phyloP scores from a whole-genome alignment of 1,284 basidiomycete genomes.

The Malassezia obtusa region DNA sequence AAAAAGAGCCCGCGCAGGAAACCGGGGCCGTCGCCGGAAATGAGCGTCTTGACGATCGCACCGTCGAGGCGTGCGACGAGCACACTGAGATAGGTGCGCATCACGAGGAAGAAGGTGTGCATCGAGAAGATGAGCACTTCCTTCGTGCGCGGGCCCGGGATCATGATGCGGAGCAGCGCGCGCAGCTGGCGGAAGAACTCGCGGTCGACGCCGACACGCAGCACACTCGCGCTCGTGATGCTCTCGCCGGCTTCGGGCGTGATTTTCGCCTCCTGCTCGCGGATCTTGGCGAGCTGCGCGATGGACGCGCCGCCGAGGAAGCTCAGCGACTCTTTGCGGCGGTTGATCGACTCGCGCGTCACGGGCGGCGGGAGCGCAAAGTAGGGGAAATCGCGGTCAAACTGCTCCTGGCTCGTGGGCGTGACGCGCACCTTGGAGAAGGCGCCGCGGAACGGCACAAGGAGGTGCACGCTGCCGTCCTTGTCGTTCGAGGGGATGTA shows the following conservation, averaged over 20 bases:
- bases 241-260: slow-evolving; percentile 14
- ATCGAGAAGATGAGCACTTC: slow-evolving; percentile 67
- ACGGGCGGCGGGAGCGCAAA: slow-evolving; percentile 37
- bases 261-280: slow-evolving; percentile 26
- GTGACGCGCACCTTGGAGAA: slow-evolving; percentile 47
- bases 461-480: slow-evolving; percentile 30
- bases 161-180: slow-evolving; percentile 43
- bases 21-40: slow-evolving; percentile 72
- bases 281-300: slow-evolving; percentile 14
- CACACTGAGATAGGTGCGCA: slow-evolving; percentile 63
- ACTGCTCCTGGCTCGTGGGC: slow-evolving; percentile 45
- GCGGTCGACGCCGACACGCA: slow-evolving; percentile 57
- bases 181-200: slow-evolving; percentile 60
- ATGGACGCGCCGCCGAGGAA: slow-evolving; percentile 18
- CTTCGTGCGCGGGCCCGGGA: slow-evolving; percentile 50
- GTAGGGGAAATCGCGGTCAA: slow-evolving; percentile 38
- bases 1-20: slow-evolving; percentile 72
- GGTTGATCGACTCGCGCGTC: slow-evolving; percentile 12
- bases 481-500: slow-evolving; percentile 29
- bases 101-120: slow-evolving; percentile 77
- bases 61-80: slow-evolving; percentile 83
- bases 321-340: slow-evolving; percentile 4
- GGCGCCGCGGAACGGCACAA: slow-evolving; percentile 35
- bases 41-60: slow-evolving; percentile 75
- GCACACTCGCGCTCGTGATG: slow-evolving; percentile 30